A percentile compares a stretch with the other conserved stretches of the same genome.
Evolutionary conservation across 2,329 filamentous ascomycete species (phyloP).

Genomic region (Fusarium sambucinum): DNA sequence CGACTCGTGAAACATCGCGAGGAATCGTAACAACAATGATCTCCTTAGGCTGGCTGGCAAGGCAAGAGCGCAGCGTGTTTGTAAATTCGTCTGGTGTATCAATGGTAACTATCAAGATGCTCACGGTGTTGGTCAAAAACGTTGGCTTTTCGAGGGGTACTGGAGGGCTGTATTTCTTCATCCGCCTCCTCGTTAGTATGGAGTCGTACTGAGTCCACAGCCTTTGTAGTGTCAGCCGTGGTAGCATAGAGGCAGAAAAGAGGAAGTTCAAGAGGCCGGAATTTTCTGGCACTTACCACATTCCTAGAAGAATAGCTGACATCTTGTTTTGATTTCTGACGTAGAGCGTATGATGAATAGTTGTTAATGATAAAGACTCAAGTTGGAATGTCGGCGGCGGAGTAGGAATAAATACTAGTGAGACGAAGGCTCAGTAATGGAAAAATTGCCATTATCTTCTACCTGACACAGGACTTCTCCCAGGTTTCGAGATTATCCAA

Average conservation of each 20-base stretch:
- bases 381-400: too few relatives aligned
- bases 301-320: not conserved
- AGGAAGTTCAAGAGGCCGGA: too few relatives aligned
- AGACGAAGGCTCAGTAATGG: too few relatives aligned
- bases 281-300: not conserved
- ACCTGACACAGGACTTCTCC: too few relatives aligned
- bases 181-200: not conserved
- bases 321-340: too few relatives aligned
- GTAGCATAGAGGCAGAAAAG: rapidly evolving
- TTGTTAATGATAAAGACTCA: too few relatives aligned
- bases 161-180: not conserved
- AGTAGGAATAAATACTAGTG: too few relatives aligned
- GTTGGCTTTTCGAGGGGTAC: not conserved
- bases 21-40: not conserved
- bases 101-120: not conserved
- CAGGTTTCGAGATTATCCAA: too few relatives aligned
- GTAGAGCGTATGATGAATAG: too few relatives aligned
- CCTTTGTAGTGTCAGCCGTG: not conserved
- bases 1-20: not conserved
- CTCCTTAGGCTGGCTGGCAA: not conserved
- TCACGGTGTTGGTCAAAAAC: not conserved
- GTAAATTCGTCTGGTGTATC: not conserved
- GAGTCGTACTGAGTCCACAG: not conserved
- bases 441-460: too few relatives aligned
- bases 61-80: not conserved